Conservation (phyloP, 2,329 filamentous ascomycete genomes). For the Ramularia endophylla region DNA sequence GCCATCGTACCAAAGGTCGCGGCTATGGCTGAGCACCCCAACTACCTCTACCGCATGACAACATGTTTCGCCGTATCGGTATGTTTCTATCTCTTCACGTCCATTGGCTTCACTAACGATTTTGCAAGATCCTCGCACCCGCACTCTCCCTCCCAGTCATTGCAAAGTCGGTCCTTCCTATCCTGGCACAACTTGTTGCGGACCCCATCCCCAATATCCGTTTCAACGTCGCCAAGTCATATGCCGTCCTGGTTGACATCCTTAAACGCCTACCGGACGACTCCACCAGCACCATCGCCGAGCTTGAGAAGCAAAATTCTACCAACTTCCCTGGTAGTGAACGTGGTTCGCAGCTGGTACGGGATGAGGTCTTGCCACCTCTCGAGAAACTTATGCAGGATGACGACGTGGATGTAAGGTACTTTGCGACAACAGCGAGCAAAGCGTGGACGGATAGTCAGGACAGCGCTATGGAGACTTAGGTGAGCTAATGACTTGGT, state of each 20-base stretch:
- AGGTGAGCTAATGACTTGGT: conserved; percentile 15
- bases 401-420: conserved; percentile 95
- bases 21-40: conserved; percentile 95
- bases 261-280: conserved; percentile 84
- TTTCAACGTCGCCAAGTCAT: conserved; percentile 99
- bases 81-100: too few relatives aligned
- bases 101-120: conserved; percentile 12
- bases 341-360: conserved; percentile 29
- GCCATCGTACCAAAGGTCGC: conserved; percentile 98
- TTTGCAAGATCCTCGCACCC: conserved; percentile 75
- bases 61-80: conserved; percentile 99
- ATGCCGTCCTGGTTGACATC: conserved; percentile 82
- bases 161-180: conserved; percentile 85
- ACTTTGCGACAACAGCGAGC: conserved; percentile 89
- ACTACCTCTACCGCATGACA: conserved; percentile 99
- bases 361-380: conserved; percentile 69
- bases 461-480: conserved; percentile 31
- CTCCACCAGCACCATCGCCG: conserved; percentile 65
- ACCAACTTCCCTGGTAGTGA: conserved; percentile 43
- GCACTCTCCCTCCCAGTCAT: conserved; percentile 94
- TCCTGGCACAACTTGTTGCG: conserved; percentile 86
- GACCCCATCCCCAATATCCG: conserved; percentile 99
- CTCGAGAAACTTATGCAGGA: conserved; percentile 95
- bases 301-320: conserved; percentile 72
- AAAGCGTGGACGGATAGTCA: conserved; percentile 39